phyloP scores from a whole-genome alignment of 2,329 filamentous ascomycete species.

The Raffaelea arxii region DNA sequence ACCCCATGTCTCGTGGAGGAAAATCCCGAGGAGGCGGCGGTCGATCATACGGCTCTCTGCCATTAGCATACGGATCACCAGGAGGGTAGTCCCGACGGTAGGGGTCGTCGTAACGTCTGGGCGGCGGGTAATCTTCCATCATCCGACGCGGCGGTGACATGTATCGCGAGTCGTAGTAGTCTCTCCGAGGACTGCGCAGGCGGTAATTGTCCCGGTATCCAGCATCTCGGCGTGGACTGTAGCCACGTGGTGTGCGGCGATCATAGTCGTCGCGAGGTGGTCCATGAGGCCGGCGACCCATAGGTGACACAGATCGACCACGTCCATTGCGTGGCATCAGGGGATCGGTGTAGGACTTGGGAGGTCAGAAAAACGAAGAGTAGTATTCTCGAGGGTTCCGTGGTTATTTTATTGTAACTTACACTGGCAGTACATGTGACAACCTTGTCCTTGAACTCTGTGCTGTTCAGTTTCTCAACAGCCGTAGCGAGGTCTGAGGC shows the following conservation, averaged over 20 bases:
- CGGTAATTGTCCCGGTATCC: conserved; percentile 44
- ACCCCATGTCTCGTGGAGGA: conserved; percentile 34
- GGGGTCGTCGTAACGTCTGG: conserved; percentile 65
- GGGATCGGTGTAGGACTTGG: conserved; percentile 73
- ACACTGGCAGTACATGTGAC: conserved; percentile 87
- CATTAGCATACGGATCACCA: conserved; percentile 49
- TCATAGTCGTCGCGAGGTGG: conserved; percentile 72
- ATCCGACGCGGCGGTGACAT: conserved; percentile 69
- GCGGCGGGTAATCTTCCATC: conserved; percentile 68
- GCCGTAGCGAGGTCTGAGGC: conserved; percentile 80
- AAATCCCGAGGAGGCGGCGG: conserved; percentile 30
- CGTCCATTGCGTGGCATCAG: conserved; percentile 57
- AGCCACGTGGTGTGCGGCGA: conserved; percentile 66
- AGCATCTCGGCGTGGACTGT: conserved; percentile 64
- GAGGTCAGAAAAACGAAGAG: too few species aligned
- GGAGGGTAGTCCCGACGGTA: conserved; percentile 63
- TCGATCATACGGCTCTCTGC: conserved; percentile 46
- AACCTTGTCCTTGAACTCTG: conserved; percentile 82
- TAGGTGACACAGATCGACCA: conserved; percentile 71
- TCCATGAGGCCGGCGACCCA: conserved; percentile 54
- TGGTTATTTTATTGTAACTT: conserved; percentile 34
- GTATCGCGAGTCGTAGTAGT: conserved; percentile 83
- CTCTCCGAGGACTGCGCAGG: conserved; percentile 74
- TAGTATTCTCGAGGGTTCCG: too few species aligned
- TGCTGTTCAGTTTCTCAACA: conserved; percentile 87